Conservation (phyloP, 73 alveolate genomes). For the Tetrahymena thermophila region DNA sequence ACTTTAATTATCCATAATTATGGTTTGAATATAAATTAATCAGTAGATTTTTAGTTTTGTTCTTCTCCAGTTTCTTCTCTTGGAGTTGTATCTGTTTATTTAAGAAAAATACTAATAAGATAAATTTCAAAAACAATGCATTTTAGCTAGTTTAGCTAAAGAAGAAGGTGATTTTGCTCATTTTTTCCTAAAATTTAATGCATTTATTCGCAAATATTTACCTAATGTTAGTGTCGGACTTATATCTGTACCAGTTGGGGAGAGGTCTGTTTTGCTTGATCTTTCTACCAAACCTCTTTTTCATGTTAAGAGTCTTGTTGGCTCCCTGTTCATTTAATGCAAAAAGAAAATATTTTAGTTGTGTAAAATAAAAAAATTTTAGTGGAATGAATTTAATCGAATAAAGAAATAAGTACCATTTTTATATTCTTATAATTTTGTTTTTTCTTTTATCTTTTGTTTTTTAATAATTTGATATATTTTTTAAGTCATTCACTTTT, state of each 20-base stretch:
- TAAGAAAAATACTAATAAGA: not conserved
- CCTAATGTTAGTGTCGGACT: constrained; percentile 87
- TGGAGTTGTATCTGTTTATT: constrained; percentile 69
- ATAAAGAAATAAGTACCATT: not conserved
- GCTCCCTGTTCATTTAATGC: constrained; percentile 42
- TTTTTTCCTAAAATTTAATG: not conserved
- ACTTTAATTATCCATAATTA: not conserved
- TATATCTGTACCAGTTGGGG: constrained; percentile 95
- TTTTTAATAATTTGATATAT: not conserved
- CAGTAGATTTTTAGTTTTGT: constrained; percentile 77
- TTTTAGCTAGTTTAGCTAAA: not conserved
- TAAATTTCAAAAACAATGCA: not conserved
- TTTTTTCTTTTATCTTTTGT: not conserved
- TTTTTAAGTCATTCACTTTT: not conserved
- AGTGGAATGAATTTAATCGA: not conserved
- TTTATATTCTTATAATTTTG: not conserved
- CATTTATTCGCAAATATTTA: not conserved
- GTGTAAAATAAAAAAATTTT: not conserved
- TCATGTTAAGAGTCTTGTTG: constrained; percentile 64
- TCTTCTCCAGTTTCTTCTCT: constrained; percentile 97
- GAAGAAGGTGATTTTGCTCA: not conserved
- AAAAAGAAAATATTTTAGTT: not conserved
- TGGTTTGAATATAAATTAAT: not conserved
- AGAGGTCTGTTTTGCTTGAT: constrained; percentile 92
- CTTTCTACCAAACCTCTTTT: constrained; percentile 80